Base-by-base conservation (phyloP, 1,284 basidiomycete genomes). In the Boletus sp. region DNA sequence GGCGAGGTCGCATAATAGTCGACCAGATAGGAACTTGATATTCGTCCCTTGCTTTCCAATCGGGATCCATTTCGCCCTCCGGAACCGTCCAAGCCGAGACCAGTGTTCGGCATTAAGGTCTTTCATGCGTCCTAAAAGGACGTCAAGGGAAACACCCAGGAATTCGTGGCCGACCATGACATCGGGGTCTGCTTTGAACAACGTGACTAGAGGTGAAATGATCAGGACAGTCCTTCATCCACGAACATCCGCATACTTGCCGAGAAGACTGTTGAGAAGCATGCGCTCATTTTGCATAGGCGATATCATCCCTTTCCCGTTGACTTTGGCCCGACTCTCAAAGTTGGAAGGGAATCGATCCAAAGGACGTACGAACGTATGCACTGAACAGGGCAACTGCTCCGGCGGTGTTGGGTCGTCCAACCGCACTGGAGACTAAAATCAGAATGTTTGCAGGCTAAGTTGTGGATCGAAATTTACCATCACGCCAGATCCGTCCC, bases 101-200 rank as follows among this genome's bases (percentile, higher is more conserved):
- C 92, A 98, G 62, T 97, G 89, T 46, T 96, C 91, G 12, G 81
- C 81, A 62, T 91, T 92, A 37, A 92, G 77, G 54, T 96, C 91
- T 54, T 84, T 81, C 86, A 99, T 89, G 1, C 96, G 85, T 61
- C 91, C 86, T 20, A 99, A 76, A 17, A 99, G 74, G 20, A 96
- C 88, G 59, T 99, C 95, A 25, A 98, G 78, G 4, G 88, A 86
- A 37, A 88, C 88, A n/a, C 91, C 94, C 10, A 92, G 73, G 67
- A 99, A 95, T 50, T 97, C 94, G 64, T 98, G 94, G 0, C 95
- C 94, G 26, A 99, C 78, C 43, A 99, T 84, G 27, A 98, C 83
- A 64, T 99, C 96, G 0, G 96, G 94, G 62, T 99, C 96, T 22
- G 89, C 79, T 60, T 86, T 87, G 63, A 90, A 81, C 27, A 98